phyloP scores from a whole-genome alignment of 495 filamentous ascomycete species.

The Daldinia bambusicola region DNA sequence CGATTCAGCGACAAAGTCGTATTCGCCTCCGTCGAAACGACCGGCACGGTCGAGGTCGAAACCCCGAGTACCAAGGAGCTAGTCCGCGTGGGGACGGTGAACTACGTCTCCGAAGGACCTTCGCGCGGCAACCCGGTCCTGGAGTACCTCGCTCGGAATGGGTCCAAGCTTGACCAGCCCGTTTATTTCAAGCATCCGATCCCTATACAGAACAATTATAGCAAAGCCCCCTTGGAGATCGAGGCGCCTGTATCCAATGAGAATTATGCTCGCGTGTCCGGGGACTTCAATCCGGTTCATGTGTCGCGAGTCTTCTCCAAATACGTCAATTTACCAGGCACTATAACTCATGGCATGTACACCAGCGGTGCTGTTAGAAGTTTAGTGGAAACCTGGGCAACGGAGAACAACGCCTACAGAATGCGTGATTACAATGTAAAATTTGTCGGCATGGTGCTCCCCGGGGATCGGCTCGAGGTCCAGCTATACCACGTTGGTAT shows the following conservation, averaged over 20 bases:
- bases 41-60: conserved; percentile 85
- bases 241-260: conserved; percentile 86
- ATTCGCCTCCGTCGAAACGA: conserved; percentile 82
- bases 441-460: conserved; percentile 87
- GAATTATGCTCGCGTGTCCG: conserved; percentile 86
- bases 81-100: conserved; percentile 85
- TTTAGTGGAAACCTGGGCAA: conserved; percentile 91
- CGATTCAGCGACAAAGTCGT: conserved; percentile 85
- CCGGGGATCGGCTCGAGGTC: conserved; percentile 84
- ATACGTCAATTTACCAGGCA: conserved; percentile 84
- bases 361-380: conserved; percentile 86
- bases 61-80: conserved; percentile 81
- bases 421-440: conserved; percentile 86
- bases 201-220: conserved; percentile 68
- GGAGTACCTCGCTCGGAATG: conserved; percentile 84
- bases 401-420: conserved; percentile 87
- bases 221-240: conserved; percentile 79
- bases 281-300: conserved; percentile 91
- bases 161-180: conserved; percentile 85
- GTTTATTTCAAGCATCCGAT: conserved; percentile 88
- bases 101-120: conserved; percentile 73
- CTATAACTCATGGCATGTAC: conserved; percentile 93
- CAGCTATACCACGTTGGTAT: conserved; percentile 87
- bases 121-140: conserved; percentile 89
- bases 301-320: conserved; percentile 85